phyloP scores from a whole-genome alignment of 2,329 filamentous ascomycete genomes.

The Alternaria solani region DNA sequence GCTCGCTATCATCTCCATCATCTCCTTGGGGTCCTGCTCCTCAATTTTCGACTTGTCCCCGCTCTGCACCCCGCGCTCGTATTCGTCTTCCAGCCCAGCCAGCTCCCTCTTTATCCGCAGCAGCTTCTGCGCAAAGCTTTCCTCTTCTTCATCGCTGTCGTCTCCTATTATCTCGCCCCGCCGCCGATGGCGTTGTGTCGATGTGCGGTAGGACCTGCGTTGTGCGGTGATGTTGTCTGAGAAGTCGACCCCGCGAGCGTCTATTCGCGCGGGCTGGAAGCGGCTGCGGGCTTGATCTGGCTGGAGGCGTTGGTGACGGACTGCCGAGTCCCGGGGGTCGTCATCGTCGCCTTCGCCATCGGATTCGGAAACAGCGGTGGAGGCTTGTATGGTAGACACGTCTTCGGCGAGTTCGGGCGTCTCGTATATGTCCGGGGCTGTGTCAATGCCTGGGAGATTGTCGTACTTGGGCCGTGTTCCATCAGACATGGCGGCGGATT shows the following conservation, averaged over 20 bases:
- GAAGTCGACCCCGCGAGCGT: constrained; percentile 83
- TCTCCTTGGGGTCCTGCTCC: constrained; percentile 59
- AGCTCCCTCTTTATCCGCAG: constrained; percentile 84
- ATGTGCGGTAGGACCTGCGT: constrained; percentile 78
- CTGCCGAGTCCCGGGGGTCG: constrained; percentile 51
- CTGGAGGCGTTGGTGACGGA: constrained; percentile 79
- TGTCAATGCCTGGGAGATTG: constrained; percentile 70
- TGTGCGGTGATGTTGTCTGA: constrained; percentile 87
- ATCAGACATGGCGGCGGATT: constrained; percentile 39
- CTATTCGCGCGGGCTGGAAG: constrained; percentile 78
- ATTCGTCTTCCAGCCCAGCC: constrained; percentile 68
- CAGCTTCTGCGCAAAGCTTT: constrained; percentile 79
- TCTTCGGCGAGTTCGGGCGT: constrained; percentile 93
- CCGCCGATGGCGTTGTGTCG: constrained; percentile 70
- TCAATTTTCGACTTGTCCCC: constrained; percentile 52
- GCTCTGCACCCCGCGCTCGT: constrained; percentile 59
- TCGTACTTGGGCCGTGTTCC: constrained; percentile 46
- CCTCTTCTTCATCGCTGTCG: constrained; percentile 71
- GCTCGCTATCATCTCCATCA: constrained; percentile 71
- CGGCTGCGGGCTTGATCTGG: constrained; percentile 80
- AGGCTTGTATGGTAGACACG: constrained; percentile 76
- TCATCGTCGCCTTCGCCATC: constrained; percentile 65
- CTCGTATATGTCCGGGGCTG: constrained; percentile 94
- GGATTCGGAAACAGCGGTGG: constrained; percentile 50
- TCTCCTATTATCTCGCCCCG: constrained; percentile 73